Evolutionary conservation across 345 rosid species (phyloP).

Genomic region (Eucalyptus globulus): DNA sequence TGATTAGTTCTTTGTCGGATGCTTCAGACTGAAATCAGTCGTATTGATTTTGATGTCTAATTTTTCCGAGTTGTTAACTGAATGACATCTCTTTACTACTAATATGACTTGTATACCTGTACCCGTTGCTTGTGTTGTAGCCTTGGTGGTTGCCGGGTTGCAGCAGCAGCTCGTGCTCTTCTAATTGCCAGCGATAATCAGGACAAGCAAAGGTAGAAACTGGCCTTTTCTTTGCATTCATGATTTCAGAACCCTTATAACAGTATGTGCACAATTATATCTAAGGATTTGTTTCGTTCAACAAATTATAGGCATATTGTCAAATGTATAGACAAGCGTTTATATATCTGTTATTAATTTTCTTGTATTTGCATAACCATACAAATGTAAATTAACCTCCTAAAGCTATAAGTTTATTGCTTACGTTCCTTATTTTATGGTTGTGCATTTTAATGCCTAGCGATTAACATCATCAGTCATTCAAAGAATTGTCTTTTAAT

Average conservation of each 20-base stretch:
- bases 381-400: neutral
- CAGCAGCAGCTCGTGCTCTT: neutral
- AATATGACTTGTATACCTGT: neutral
- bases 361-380: neutral
- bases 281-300: too few relatives aligned
- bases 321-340: too few relatives aligned
- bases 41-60: neutral
- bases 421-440: neutral
- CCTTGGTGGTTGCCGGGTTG: neutral
- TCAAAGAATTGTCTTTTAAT: neutral
- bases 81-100: neutral
- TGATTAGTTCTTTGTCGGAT: neutral
- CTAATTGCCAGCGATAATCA: neutral
- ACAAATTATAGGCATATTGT: too few relatives aligned
- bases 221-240: neutral
- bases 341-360: too few relatives aligned
- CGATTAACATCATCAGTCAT: neutral
- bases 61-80: neutral
- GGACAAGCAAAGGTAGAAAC: neutral
- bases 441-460: neutral
- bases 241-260: too few relatives aligned
- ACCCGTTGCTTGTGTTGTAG: neutral
- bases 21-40: neutral
- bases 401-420: neutral
- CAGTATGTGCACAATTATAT: too few relatives aligned